Percentiles rank a stretch among this genome's conserved stretches.
phyloP scores from a whole-genome alignment of 2,329 filamentous ascomycete species.

The Penicillium sp. region DNA sequence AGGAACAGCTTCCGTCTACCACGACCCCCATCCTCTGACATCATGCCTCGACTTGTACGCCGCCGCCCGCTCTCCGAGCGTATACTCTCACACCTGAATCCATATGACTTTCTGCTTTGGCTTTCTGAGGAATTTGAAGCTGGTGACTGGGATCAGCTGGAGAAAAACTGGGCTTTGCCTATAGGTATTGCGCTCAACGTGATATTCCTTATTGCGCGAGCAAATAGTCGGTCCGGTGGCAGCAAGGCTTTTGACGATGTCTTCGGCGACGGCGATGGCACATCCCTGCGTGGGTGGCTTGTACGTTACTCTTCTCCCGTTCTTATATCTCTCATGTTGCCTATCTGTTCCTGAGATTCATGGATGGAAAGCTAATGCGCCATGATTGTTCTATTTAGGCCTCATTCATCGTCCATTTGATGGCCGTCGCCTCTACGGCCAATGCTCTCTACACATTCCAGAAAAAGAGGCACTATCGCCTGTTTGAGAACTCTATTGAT shows the following conservation, averaged over 20 bases:
- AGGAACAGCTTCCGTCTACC: constrained; percentile 17
- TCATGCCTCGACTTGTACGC: constrained; percentile 79
- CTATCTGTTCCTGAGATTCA: background rate
- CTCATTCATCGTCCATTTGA: constrained; percentile 66
- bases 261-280: constrained; percentile 66
- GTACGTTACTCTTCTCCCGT: constrained; percentile 43
- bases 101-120: constrained; percentile 86
- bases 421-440: constrained; percentile 63
- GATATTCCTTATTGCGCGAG: constrained; percentile 75
- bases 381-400: constrained; percentile 48
- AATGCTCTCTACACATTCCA: constrained; percentile 83
- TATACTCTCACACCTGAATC: constrained; percentile 76
- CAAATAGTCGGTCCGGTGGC: constrained; percentile 61
- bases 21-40: constrained; percentile 32
- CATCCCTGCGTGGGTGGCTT: constrained; percentile 68
- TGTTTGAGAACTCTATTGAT: constrained; percentile 87
- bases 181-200: constrained; percentile 76
- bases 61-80: constrained; percentile 76
- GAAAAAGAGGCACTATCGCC: constrained; percentile 78
- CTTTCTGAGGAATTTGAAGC: constrained; percentile 90
- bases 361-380: background rate
- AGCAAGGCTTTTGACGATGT: constrained; percentile 69
- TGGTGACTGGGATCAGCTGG: constrained; percentile 78
- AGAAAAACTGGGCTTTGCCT: constrained; percentile 69
- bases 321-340: background rate